Evolutionary conservation across 2,329 filamentous ascomycete species (phyloP), one percentile per base, ranked within the genome.

Genomic region (Achaetomium macrosporum): DNA sequence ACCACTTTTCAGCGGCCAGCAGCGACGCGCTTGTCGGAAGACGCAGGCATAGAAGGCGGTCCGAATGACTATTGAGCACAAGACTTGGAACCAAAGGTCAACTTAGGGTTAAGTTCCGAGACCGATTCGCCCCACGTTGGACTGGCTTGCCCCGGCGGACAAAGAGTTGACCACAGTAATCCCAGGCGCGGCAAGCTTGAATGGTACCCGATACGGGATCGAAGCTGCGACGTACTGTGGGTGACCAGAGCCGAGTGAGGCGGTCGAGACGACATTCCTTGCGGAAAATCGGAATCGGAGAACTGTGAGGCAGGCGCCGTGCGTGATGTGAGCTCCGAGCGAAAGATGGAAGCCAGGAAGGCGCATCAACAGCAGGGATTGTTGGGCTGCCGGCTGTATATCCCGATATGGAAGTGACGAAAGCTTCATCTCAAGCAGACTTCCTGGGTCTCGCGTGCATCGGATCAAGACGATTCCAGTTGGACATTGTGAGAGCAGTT

Each of bases 101-200:
- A 75, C 79, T 87, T 96, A 96, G 91, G 91, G 91, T 95, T 96
- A 95, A 91, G 88, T 91, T 91, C 88, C 89, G 84, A 85, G 72
- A 75, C 72, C 75, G 76, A 76, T 82, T 85, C 81, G 78, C 80
- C 72, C 72, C 73, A 69, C 66, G 66, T 25, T 25, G 65, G 67
- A 64, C 70, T 69, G 71, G 73, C 68, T 71, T 68, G 66, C 33
- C 53, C 16, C 12, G 31, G 16, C 12, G 20, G 46, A 53, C 53
- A 50, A 53, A 52, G 49, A 35, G 45, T 40, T 44, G 51, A 66
- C 58, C 58, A 48, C 60, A 62, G 59, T 65, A 55, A 66, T 39
- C 50, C 75, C 73, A 64, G 63, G 63, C 76, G 73, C 76, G 64
- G 75, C 76, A 68, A 68, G 64, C 68, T 67, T 69, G 69, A 65